Base-by-base conservation (phyloP, 805 yeast genomes). In the Suhomyces emberorum region DNA sequence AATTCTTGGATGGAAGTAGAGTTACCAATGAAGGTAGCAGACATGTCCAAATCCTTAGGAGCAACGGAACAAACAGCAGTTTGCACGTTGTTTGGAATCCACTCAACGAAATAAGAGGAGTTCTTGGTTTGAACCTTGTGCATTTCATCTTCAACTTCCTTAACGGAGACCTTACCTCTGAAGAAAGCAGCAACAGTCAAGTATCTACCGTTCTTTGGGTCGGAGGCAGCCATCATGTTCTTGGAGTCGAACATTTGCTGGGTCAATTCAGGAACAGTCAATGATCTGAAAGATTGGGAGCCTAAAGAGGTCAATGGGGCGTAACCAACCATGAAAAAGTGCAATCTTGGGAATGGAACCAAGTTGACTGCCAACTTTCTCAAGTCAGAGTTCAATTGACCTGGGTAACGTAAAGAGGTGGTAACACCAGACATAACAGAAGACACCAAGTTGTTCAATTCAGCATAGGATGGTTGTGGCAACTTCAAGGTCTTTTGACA, bases 71-170 rank as follows among this genome's bases (percentile, higher is more conserved):
- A 88, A 39, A 88, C 87, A 32, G 96, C 88, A 24, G 95, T 83
- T 71, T 88, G 96, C 48, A 88, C 95, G 57, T 88, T 88, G 65
- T 86, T 86, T 53, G 96, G 96, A 66, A 88, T 88, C 96, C 96
- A 88, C 63, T 88, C 95, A 36, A 88, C 96, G 55, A 88, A 88
- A 62, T 83, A 81, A 41, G 81, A 78, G 16, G 88, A 73, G 65
- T 87, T 83, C 66, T 83, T 81, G 44, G 82, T 77, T 69, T 87
- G 93, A 44, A 85, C 85, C 60, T 79, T 79, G 62, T 71, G 77
- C 88, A 88, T 86, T 64, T 87, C 95, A 60, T 88, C 96, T 63
- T 88, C 96, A 43, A 88, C 95, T 69, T 88, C 96, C 65, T 86
- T 87, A 38, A 85, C 85, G 14, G 95, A 83, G 33, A 85, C 95